phyloP scores from a whole-genome alignment of 345 rosid genomes.

The Sonneratia caseolaris region DNA sequence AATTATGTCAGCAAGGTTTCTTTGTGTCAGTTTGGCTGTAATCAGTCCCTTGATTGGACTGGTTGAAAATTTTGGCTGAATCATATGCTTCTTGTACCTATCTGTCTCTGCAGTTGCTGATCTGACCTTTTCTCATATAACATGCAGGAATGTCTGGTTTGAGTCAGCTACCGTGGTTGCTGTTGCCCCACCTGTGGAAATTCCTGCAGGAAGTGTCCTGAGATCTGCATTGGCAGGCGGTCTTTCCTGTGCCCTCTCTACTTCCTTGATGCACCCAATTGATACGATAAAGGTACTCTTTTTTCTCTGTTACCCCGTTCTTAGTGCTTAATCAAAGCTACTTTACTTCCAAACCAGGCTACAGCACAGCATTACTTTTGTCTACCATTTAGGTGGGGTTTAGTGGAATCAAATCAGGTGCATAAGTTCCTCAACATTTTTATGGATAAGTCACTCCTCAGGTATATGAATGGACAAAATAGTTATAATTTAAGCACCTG shows the following conservation, averaged over 20 bases:
- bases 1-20: not conserved
- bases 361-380: not conserved
- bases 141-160: constrained; percentile 79
- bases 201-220: constrained; percentile 84
- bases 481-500: not conserved
- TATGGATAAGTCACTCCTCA: no score
- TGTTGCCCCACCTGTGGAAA: constrained; percentile 83
- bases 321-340: not conserved
- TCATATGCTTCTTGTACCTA: not conserved
- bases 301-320: not conserved
- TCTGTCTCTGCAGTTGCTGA: not conserved
- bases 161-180: constrained; percentile 98
- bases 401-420: not conserved
- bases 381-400: not conserved
- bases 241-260: constrained; percentile 84
- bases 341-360: not conserved
- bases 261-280: constrained; percentile 76
- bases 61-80: not conserved
- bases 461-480: not conserved
- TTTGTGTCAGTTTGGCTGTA: not conserved
- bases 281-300: constrained; percentile 68
- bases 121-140: constrained; percentile 5
- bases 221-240: constrained; percentile 98
- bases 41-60: not conserved
- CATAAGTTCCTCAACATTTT: not conserved